A percentile compares a stretch with the other conserved stretches of the same genome.
These are phyloP conservation scores for Globisporangium apiculatum DNA, from an alignment of 352 stramenopile species.

Conservation along the genomic window DNA sequence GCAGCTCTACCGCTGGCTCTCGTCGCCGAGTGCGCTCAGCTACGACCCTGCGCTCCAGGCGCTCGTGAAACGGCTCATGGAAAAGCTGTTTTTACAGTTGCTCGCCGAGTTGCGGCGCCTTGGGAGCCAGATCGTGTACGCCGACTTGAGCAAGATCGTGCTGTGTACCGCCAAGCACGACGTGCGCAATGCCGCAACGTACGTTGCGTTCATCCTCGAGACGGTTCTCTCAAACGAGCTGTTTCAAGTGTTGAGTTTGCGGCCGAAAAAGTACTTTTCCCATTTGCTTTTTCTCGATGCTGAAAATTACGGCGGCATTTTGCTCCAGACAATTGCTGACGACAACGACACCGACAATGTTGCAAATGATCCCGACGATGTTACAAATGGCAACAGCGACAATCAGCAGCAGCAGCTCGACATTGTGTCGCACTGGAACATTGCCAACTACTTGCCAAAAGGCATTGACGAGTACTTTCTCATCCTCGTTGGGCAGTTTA, in stretches of 20 bases:
- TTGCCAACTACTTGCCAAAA: constrained; percentile 79
- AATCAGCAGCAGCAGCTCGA: constrained; percentile 32
- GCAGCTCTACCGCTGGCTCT: constrained; percentile 94
- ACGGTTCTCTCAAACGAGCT: constrained; percentile 84
- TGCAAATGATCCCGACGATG: constrained; percentile 11
- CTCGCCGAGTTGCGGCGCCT: constrained; percentile 92
- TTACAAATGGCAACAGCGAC: constrained; percentile 22
- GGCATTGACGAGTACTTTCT: constrained; percentile 86
- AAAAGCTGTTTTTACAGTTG: constrained; percentile 90
- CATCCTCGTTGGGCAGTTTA: constrained; percentile 86
- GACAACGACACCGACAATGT: not conserved
- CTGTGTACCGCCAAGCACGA: constrained; percentile 60
- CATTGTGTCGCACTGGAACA: constrained; percentile 87
- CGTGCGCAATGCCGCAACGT: constrained; percentile 88
- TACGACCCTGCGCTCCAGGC: constrained; percentile 93
- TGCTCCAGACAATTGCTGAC: constrained; percentile 38
- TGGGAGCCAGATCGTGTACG: constrained; percentile 92
- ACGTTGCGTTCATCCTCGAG: constrained; percentile 93
- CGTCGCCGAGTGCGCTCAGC: constrained; percentile 84
- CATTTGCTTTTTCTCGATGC: constrained; percentile 94
- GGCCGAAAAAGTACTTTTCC: constrained; percentile 79
- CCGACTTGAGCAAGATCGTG: constrained; percentile 71
- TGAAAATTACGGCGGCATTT: constrained; percentile 94
- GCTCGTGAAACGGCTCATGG: constrained; percentile 94
- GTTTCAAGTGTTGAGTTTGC: constrained; percentile 78